Base-by-base conservation (phyloP, 768 basidiomycete genomes). In the Leccinum truebloodii region DNA sequence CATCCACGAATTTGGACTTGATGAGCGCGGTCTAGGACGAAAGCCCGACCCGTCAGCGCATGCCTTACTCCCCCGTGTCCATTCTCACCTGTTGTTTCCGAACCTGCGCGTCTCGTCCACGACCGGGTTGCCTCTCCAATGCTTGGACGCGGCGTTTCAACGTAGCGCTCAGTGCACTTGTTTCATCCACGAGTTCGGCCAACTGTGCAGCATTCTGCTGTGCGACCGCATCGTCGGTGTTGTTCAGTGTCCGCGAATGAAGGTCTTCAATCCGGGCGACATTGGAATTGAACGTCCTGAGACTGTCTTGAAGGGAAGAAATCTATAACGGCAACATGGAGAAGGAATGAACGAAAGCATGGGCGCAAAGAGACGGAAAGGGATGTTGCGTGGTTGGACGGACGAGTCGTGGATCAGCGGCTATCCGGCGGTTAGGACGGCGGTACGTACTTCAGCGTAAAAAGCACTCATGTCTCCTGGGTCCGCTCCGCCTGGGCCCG, bases 1-100 rank as follows among this genome's bases (percentile, higher is more conserved):
- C 87, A 63, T 94, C 93, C 48, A 92, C 82, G 68, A 95, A 95
- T 66, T 92, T 90, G 32, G 82, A 82, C 71, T 87, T 88, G 66
- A 88, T 81, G 35, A 88, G 72, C 1, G 82, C 83, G 20, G 82
- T 84, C 86, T 89, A 34, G 4, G 39, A 52, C 13, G 24, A n/a
- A 22, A 34, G 9, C 26, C 8, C 41, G 62, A 14, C 55, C 56
- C n/a, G 66, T 72, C 30, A 75, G 55, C 3, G 46, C 72, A 50
- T 16, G 3, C 48, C 70, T 58, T 2, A 64, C 57, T 20, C 3
- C 7, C 18, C 34, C 7, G 9, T 6, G 10, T 35, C 18, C 26
- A 4, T 4, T 22, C 78, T 41, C 58, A 87, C 91, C 81, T 93
- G 91, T 67, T 91, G 87, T 71, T 85, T 89, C 63, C 90, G 86